Percentiles rank a stretch among this genome's conserved stretches.
Evolutionary conservation across 176 grass and related monocot species (phyloP).

Genomic region (Luzula sylvatica): DNA sequence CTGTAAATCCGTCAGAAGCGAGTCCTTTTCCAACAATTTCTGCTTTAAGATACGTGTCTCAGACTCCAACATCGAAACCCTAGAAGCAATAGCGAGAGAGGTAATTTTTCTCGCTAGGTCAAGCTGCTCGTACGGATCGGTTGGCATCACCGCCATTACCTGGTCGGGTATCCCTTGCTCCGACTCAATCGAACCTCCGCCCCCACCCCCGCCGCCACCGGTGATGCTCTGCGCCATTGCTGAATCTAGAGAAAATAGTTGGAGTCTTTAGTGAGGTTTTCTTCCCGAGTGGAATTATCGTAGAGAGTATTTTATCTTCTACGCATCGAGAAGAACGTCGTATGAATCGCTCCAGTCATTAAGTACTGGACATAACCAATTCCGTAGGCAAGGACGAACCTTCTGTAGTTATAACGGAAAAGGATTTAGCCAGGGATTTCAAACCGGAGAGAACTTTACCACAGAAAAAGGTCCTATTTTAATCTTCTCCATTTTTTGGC

Average conservation of each 20-base stretch:
- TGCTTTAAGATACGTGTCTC: constrained; percentile 52
- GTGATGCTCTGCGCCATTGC: constrained; percentile 34
- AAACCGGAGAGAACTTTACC: too few relatives aligned
- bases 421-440: too few relatives aligned
- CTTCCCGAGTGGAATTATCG: not conserved
- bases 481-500: too few relatives aligned
- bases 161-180: constrained; percentile 46
- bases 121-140: constrained; percentile 90
- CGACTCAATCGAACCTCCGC: not conserved
- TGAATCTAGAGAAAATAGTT: not conserved
- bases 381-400: not conserved
- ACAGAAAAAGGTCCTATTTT: too few relatives aligned
- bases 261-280: constrained; percentile 2
- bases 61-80: constrained; percentile 56
- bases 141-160: constrained; percentile 69
- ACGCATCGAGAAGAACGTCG: constrained; percentile 19
- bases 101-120: constrained; percentile 87
- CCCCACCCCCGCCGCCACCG: not conserved
- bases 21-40: constrained; percentile 57
- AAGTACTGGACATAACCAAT: not conserved
- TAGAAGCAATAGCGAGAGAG: constrained; percentile 56
- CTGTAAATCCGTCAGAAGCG: constrained; percentile 48
- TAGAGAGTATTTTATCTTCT: not conserved
- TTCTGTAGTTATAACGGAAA: not conserved
- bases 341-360: constrained; percentile 17